Conservation (phyloP, 192 early-diverging fungal genomes). For the Entomortierella chlamydospora region DNA sequence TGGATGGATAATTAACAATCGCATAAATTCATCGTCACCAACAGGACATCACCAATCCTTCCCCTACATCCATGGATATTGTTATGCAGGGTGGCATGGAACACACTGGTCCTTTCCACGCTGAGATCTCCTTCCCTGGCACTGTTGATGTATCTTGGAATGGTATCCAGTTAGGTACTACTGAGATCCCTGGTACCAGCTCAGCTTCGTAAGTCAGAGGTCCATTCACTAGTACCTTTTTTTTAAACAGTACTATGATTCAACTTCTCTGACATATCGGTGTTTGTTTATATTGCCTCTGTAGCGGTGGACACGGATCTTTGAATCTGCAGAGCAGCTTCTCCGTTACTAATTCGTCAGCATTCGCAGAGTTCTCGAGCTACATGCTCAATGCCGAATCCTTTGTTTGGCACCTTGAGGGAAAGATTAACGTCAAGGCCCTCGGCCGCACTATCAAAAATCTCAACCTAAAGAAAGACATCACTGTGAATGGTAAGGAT, state of each 20-base stretch:
- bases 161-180: constrained; percentile 26
- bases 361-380: constrained; percentile 60
- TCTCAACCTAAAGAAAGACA: constrained; percentile 60
- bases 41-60: constrained; percentile 33
- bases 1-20: not conserved
- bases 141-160: constrained; percentile 53
- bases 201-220: not conserved
- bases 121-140: constrained; percentile 54
- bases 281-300: not conserved
- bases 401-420: constrained; percentile 62
- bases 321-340: constrained; percentile 37
- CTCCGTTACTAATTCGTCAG: constrained; percentile 49
- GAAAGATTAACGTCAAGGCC: constrained; percentile 56
- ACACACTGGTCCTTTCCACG: constrained; percentile 61
- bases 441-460: constrained; percentile 56
- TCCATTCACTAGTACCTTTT: not conserved
- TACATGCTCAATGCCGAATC: constrained; percentile 59
- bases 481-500: constrained; percentile 18
- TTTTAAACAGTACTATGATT: not conserved
- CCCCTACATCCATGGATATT: constrained; percentile 22
- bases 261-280: too few species aligned
- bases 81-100: constrained; percentile 28
- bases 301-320: constrained; percentile 19
- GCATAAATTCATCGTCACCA: not conserved
- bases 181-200: constrained; percentile 14